These are phyloP conservation scores for Trichocladium uniseriatum DNA, from an alignment of 495 filamentous ascomycete genomes.

Conservation along the genomic window DNA sequence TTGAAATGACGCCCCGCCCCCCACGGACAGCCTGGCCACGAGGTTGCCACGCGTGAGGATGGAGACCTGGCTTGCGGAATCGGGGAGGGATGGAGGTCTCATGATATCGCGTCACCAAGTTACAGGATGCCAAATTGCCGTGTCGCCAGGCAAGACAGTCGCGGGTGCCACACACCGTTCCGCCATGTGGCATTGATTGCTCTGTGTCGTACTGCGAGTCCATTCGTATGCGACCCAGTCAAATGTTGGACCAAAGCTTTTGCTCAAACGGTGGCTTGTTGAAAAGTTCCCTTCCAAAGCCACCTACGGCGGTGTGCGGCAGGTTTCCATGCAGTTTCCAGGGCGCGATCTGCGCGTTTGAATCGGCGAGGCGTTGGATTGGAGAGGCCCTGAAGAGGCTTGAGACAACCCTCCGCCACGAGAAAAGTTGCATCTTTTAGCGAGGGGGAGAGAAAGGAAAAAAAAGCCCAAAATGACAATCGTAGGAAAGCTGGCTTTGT, in stretches of 20 bases:
- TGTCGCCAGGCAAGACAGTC: background rate
- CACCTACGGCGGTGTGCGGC: background rate
- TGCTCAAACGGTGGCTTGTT: too few relatives aligned
- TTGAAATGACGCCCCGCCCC: background rate
- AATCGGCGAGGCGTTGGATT: background rate
- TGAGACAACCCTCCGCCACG: background rate
- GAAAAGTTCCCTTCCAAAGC: too few relatives aligned
- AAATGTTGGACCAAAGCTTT: background rate
- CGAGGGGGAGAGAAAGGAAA: background rate
- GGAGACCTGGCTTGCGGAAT: too few relatives aligned
- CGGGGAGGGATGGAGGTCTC: too few relatives aligned
- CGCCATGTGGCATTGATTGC: conserved; percentile 11
- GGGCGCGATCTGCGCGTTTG: conserved; percentile 6
- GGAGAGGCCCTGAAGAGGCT: background rate
- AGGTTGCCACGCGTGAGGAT: conserved; percentile 4
- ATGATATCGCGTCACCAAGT: too few relatives aligned
- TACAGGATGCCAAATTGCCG: too few relatives aligned
- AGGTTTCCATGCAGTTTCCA: background rate
- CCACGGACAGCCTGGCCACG: conserved; percentile 6
- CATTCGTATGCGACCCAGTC: background rate
- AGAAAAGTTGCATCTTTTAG: background rate
- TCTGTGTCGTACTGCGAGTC: too few relatives aligned
- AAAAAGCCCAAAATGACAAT: background rate
- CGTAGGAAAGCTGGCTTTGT: too few relatives aligned
- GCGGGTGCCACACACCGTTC: background rate